Evolutionary conservation across 2,329 filamentous ascomycete genomes (phyloP).

Genomic region (Aquanectria penicillioides): DNA sequence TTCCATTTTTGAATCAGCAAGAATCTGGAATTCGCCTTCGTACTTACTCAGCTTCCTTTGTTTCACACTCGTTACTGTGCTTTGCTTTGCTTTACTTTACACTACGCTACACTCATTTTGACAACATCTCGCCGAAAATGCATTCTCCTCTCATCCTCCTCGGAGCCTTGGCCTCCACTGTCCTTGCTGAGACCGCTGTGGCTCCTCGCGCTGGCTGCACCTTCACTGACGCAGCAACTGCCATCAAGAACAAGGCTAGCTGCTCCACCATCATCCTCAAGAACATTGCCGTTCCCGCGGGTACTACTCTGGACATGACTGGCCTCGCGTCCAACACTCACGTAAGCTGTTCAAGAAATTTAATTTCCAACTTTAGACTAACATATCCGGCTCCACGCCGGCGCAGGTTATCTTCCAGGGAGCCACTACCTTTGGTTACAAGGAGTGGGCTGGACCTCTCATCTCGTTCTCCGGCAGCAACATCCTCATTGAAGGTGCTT

Average conservation of each 20-base stretch:
- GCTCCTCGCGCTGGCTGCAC: constrained; percentile 55
- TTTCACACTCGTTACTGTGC: too few species aligned
- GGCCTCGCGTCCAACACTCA: constrained; percentile 59
- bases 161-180: constrained; percentile 40
- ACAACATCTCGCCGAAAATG: constrained; percentile 8
- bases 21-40: neutral
- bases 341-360: constrained; percentile 22
- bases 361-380: neutral
- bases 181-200: constrained; percentile 33
- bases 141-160: constrained; percentile 37
- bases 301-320: constrained; percentile 67
- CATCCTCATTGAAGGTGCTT: constrained; percentile 63
- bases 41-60: neutral
- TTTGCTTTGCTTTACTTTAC: too few species aligned
- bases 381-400: too few species aligned
- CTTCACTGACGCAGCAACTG: constrained; percentile 61
- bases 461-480: constrained; percentile 67
- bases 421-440: constrained; percentile 73
- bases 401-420: constrained; percentile 67
- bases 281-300: constrained; percentile 65
- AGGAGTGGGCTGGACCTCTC: constrained; percentile 72
- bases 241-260: constrained; percentile 57
- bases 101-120: too few species aligned
- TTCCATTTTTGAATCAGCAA: neutral
- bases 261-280: constrained; percentile 66